Evolutionary conservation across 2,329 filamentous ascomycete species (phyloP).

Genomic region (Macrophomina tecta): DNA sequence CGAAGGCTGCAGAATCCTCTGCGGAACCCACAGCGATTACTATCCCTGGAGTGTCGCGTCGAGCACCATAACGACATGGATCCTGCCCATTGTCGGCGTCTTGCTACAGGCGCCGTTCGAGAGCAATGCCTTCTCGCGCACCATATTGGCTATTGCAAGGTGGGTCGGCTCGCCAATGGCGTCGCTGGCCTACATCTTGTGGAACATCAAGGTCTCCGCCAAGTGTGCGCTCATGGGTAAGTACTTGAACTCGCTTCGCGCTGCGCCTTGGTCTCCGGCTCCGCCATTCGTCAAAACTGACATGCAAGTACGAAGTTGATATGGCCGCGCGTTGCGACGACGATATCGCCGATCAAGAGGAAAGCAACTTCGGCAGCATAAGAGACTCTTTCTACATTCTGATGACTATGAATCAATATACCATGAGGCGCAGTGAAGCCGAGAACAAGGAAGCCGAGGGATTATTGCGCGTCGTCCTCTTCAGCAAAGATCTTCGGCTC

Average conservation of each 20-base stretch:
- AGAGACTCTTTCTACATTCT: slow-evolving; percentile 54
- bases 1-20: slow-evolving; percentile 43
- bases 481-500: slow-evolving; percentile 47
- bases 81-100: slow-evolving; percentile 47
- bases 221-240: slow-evolving; percentile 45
- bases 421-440: slow-evolving; percentile 33
- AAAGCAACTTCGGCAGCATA: slow-evolving; percentile 45
- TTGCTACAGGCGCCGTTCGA: slow-evolving; percentile 50
- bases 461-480: slow-evolving; percentile 48
- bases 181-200: slow-evolving; percentile 45
- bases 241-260: neutral
- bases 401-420: slow-evolving; percentile 54
- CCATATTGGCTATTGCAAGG: slow-evolving; percentile 43
- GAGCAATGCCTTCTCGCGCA: slow-evolving; percentile 46
- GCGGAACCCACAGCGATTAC: slow-evolving; percentile 40
- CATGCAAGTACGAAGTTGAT: slow-evolving; percentile 37
- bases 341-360: slow-evolving; percentile 33
- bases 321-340: slow-evolving; percentile 44
- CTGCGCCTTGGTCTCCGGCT: neutral
- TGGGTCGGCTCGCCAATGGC: slow-evolving; percentile 49
- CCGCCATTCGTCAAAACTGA: neutral
- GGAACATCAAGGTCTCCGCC: slow-evolving; percentile 49
- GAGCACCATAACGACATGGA: slow-evolving; percentile 48
- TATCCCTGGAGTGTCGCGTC: slow-evolving; percentile 43
- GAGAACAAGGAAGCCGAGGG: slow-evolving; percentile 45